A percentile compares a stretch with the other conserved stretches of the same genome.
Evolutionary conservation across 768 basidiomycete species (phyloP).

Genomic region (Tremella fuciformis): DNA sequence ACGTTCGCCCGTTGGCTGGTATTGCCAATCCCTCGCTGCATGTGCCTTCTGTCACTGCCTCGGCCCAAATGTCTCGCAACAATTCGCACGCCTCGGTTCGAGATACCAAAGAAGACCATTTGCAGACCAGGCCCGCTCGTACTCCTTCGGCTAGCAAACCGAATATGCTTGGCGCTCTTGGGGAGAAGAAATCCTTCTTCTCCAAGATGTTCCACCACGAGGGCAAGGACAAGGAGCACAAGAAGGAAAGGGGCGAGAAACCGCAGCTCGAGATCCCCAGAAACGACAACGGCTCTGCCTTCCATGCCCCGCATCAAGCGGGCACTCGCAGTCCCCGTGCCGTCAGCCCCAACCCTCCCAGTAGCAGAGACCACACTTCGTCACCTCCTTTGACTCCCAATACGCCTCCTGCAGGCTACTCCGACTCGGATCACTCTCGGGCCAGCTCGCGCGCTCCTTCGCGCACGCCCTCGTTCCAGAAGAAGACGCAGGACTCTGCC

Average conservation of each 20-base stretch:
- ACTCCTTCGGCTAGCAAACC: slow-evolving; percentile 31
- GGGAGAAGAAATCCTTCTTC: slow-evolving; percentile 49
- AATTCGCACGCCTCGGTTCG: slow-evolving; percentile 1
- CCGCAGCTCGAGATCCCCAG: slow-evolving; percentile 33
- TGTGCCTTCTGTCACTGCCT: neutral
- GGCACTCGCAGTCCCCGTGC: slow-evolving; percentile 19
- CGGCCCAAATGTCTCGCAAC: neutral
- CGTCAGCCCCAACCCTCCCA: slow-evolving; percentile 20
- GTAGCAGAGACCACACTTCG: slow-evolving; percentile 25
- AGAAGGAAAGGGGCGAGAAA: slow-evolving; percentile 22
- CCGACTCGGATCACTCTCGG: slow-evolving; percentile 13
- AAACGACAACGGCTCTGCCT: slow-evolving; percentile 16
- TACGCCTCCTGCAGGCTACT: slow-evolving; percentile 35
- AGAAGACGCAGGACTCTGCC: slow-evolving; percentile 17
- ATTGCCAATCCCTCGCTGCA: neutral
- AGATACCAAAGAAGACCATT: neutral
- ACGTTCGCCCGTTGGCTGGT: slow-evolving; percentile 4
- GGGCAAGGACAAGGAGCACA: slow-evolving; percentile 21
- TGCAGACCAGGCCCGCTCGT: neutral
- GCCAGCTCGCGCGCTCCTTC: slow-evolving; percentile 36
- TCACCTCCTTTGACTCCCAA: slow-evolving; percentile 49
- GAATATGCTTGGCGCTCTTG: slow-evolving; percentile 36
- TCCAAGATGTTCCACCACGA: slow-evolving; percentile 50
- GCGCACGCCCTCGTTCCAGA: slow-evolving; percentile 29
- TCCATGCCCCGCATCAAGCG: slow-evolving; percentile 7